phyloP scores from a whole-genome alignment of 192 early-diverging fungal species.

The Umbelopsis isabellina region DNA sequence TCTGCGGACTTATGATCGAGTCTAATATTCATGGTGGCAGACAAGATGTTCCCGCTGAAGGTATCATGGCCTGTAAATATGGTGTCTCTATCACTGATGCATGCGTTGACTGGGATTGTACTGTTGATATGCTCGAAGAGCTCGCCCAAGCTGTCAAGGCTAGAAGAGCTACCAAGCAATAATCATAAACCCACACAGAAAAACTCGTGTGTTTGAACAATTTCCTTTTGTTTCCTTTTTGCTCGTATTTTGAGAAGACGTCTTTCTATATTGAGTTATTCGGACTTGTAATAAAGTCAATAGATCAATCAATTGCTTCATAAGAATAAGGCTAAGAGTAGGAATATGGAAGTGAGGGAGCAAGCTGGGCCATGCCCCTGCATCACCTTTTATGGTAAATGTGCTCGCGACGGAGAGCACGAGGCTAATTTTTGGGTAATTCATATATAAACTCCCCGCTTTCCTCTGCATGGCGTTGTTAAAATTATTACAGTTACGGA shows the following conservation, averaged over 20 bases:
- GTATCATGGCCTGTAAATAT: slow-evolving; percentile 70
- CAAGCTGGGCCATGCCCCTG: slow-evolving; percentile 18
- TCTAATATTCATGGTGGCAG: slow-evolving; percentile 84
- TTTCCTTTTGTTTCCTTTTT: too few relatives aligned
- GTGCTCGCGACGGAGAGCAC: slow-evolving; percentile 11
- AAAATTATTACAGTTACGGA: background rate
- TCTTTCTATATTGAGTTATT: too few relatives aligned
- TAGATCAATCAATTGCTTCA: background rate
- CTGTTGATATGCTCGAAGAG: slow-evolving; percentile 72
- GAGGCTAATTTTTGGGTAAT: slow-evolving; percentile 5
- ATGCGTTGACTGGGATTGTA: slow-evolving; percentile 86
- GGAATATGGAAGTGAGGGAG: slow-evolving; percentile 4
- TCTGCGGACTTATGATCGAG: slow-evolving; percentile 96
- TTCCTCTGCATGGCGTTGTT: background rate
- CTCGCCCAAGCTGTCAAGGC: slow-evolving; percentile 77
- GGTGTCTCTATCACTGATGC: slow-evolving; percentile 95
- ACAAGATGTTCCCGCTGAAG: slow-evolving; percentile 79
- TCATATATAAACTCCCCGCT: background rate
- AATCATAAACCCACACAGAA: background rate
- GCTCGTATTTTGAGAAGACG: too few relatives aligned
- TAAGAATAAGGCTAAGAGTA: background rate
- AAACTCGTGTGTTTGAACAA: too few relatives aligned
- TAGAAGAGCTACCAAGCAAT: slow-evolving; percentile 42
- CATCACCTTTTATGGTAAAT: slow-evolving; percentile 18
- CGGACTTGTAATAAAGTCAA: too few relatives aligned